A percentile compares a stretch with the other conserved stretches of the same genome.
These are phyloP conservation scores for Xylariaceae sp. DNA, from an alignment of 2,329 filamentous ascomycete genomes.

Conservation along the genomic window DNA sequence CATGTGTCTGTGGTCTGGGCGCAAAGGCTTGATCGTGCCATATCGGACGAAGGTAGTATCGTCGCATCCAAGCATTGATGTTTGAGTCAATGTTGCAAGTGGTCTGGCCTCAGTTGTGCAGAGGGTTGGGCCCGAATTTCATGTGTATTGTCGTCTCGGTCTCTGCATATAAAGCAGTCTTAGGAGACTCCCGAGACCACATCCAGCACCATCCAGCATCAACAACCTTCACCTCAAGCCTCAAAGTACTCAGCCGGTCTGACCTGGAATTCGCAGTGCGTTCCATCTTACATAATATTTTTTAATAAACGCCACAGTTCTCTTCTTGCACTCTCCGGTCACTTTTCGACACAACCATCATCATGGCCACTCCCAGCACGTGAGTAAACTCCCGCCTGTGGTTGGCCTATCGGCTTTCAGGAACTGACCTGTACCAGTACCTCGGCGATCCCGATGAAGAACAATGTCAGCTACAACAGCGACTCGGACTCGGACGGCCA, in stretches of 20 bases:
- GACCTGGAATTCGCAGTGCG: conserved; percentile 9
- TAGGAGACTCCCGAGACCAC: too few relatives aligned
- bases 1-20: too few relatives aligned
- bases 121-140: neutral
- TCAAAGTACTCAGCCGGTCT: conserved; percentile 16
- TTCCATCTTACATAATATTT: conserved; percentile 1
- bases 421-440: too few relatives aligned
- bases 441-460: conserved; percentile 20
- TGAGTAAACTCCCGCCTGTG: conserved; percentile 9
- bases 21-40: conserved; percentile 18
- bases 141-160: neutral
- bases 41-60: conserved; percentile 20
- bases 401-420: too few relatives aligned
- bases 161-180: neutral
- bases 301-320: neutral
- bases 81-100: too few relatives aligned
- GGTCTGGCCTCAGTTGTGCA: conserved; percentile 1
- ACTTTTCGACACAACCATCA: conserved; percentile 7
- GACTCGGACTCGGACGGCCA: conserved; percentile 31
- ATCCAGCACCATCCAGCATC: conserved; percentile 9
- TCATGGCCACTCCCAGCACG: conserved; percentile 21
- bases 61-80: conserved; percentile 7
- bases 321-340: neutral
- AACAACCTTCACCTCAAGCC: conserved; percentile 9
- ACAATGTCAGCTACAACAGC: conserved; percentile 23